These are phyloP conservation scores for Solanum okadae DNA, from an alignment of 257 asterid species.

Conservation along the genomic window DNA sequence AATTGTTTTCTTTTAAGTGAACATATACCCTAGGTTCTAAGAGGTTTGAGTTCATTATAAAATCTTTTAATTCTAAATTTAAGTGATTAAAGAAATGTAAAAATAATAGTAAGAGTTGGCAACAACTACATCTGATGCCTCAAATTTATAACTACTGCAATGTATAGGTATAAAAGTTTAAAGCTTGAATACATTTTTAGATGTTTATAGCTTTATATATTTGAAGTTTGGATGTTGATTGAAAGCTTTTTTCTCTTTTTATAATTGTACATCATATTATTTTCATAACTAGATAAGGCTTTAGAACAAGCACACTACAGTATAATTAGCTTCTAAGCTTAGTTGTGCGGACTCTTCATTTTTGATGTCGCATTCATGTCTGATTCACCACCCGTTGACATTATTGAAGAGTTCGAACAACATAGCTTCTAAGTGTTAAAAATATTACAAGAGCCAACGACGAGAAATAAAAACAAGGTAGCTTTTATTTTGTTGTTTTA, in stretches of 20 bases:
- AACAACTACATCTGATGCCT: not conserved
- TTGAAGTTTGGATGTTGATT: not conserved
- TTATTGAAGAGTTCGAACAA: too few relatives aligned
- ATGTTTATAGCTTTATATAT: not conserved
- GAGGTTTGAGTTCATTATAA: not conserved
- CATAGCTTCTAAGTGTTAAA: not conserved
- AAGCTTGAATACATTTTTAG: not conserved
- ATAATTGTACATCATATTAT: not conserved
- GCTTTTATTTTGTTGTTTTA: not conserved
- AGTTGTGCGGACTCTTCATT: too few relatives aligned
- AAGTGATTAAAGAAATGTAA: not conserved
- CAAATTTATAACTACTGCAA: not conserved
- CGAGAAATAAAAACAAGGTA: not conserved
- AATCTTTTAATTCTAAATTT: not conserved
- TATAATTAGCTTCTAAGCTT: not conserved
- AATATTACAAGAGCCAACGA: not conserved
- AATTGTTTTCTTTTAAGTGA: not conserved
- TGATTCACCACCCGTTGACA: too few relatives aligned
- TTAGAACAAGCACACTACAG: not conserved
- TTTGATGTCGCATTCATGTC: too few relatives aligned
- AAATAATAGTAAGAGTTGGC: not conserved
- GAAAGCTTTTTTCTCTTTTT: not conserved
- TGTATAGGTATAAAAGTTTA: not conserved
- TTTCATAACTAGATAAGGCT: not conserved
- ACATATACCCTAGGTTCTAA: not conserved